Conservation (phyloP, 2,329 filamentous ascomycete species). For the Ophiostoma himal-ulmi region DNA sequence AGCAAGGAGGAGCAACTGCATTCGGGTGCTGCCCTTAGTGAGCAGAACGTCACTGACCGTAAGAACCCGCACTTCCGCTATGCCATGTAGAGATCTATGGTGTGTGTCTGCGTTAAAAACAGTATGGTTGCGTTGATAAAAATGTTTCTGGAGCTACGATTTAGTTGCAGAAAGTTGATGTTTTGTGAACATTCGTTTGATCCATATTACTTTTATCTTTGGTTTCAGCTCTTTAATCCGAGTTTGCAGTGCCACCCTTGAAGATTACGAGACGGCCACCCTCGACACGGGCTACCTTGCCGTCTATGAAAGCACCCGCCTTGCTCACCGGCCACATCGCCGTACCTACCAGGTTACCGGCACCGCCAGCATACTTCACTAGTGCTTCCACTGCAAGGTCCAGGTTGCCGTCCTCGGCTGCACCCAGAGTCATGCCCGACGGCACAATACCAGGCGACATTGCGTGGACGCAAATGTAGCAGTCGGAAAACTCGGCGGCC, state of each 20-base stretch:
- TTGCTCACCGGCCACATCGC: neutral
- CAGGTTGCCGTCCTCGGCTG: neutral
- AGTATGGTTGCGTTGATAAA: neutral
- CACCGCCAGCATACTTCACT: neutral
- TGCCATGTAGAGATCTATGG: neutral
- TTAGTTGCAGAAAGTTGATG: neutral
- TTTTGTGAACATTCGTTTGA: no score
- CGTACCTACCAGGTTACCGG: neutral
- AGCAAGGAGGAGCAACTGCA: conserved; percentile 3
- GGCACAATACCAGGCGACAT: neutral
- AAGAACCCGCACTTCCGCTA: neutral
- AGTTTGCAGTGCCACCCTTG: neutral
- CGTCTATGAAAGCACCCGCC: neutral
- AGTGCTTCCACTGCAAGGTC: neutral
- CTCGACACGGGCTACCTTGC: neutral
- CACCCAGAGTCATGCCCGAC: neutral
- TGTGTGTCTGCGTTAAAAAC: neutral
- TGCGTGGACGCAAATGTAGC: conserved; percentile 2
- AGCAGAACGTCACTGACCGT: neutral
- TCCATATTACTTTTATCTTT: neutral
- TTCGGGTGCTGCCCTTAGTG: neutral
- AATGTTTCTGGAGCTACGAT: neutral
- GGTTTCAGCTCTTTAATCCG: neutral
- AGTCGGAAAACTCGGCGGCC: neutral
- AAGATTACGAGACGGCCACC: neutral